Base-by-base conservation (phyloP, 768 basidiomycete genomes). In the Lanmaoa rubissima region DNA sequence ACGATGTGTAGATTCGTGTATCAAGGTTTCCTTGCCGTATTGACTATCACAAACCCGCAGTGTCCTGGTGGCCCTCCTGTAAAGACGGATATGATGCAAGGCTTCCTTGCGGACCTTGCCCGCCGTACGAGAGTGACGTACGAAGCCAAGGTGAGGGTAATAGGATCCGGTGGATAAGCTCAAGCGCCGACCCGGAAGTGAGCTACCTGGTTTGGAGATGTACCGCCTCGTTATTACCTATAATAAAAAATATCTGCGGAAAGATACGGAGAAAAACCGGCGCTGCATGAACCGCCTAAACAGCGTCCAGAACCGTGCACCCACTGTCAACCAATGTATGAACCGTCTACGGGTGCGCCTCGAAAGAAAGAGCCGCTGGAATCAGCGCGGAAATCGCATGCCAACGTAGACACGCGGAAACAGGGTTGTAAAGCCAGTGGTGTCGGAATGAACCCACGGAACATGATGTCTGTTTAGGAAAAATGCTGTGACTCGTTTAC, bases 341-440 rank as follows among this genome's bases (percentile, higher is more conserved):
- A 46, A 36, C n/a, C 26, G 24, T 34, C 41, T 40, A 28, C 36
- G 21, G 42, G 52, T 48, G 46, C 13, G 26, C 40, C 47, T 44
- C 36, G 28, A 47, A 45, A 39, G 46, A 45, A 40, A 51, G 39
- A 57, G 53, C 24, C 58, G 9, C 48, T 59, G 47, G 35, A 42
- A 51, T 42, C 43, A 38, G 54, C 57, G 24, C 55, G 66, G 64
- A 60, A 45, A 45, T 58, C 52, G 64, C 66, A 53, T 61, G 64
- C 38, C 58, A 44, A 26, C 24, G 10, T 2, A 38, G 53, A 55
- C 67, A 67, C 42, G 66, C 64, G 59, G 64, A 54, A 61, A 58
- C 59, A 63, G 67, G 59, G 57, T 55, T 54, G 64, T 48, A 62
- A 54, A 59, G 36, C 35, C 53, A 63, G 53, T 57, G 45, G 42